Evolutionary conservation across 768 basidiomycete species (phyloP).

Genomic region (Mycena polygramma): DNA sequence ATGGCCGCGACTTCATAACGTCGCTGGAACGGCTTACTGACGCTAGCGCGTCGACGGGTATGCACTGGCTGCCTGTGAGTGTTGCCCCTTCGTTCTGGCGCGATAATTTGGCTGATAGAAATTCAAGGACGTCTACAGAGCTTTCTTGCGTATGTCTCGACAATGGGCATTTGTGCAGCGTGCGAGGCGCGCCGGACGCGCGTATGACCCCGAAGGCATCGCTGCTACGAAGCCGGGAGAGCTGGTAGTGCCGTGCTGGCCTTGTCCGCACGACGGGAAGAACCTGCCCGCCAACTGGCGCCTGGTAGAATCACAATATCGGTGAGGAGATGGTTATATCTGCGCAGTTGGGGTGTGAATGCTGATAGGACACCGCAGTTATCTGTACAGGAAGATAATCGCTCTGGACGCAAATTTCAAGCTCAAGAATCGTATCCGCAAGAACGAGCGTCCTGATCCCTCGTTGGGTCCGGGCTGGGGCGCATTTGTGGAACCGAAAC

Average conservation of each 20-base stretch:
- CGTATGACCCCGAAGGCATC: slow-evolving; percentile 23
- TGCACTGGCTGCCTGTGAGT: slow-evolving; percentile 17
- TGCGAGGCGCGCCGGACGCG: slow-evolving; percentile 13
- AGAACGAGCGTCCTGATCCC: slow-evolving; percentile 21
- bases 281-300: slow-evolving; percentile 39
- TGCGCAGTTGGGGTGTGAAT: too few species aligned
- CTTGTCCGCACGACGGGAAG: slow-evolving; percentile 36
- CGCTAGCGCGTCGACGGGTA: not conserved
- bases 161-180: slow-evolving; percentile 15
- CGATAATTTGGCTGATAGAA: not conserved
- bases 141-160: slow-evolving; percentile 14
- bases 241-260: slow-evolving; percentile 37
- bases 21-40: slow-evolving; percentile 18
- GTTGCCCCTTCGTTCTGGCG: not conserved
- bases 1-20: slow-evolving; percentile 23
- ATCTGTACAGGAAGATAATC: slow-evolving; percentile 39
- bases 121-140: slow-evolving; percentile 19
- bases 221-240: slow-evolving; percentile 22
- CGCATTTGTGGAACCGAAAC: slow-evolving; percentile 14
- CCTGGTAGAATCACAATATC: slow-evolving; percentile 9
- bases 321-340: not conserved
- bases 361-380: slow-evolving; percentile 29
- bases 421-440: slow-evolving; percentile 36
- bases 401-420: slow-evolving; percentile 45
- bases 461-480: slow-evolving; percentile 31